Evolutionary conservation across 768 basidiomycete species (phyloP).

Genomic region (Calvatia gigantea): DNA sequence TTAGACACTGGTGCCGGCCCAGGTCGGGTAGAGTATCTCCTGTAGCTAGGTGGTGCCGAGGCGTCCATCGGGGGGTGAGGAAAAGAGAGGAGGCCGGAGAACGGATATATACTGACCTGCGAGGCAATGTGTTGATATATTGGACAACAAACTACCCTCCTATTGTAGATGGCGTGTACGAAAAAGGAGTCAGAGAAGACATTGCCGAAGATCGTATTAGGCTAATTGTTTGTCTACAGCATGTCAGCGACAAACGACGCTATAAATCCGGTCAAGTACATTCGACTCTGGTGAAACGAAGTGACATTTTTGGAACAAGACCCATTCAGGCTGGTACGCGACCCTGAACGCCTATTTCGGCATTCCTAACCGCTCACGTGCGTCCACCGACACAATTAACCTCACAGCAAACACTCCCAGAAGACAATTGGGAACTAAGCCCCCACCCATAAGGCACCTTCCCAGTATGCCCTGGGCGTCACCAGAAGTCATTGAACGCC

Average conservation of each 20-base stretch:
- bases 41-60: conserved; percentile 46
- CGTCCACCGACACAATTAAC: background rate
- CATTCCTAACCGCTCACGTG: conserved; percentile 1
- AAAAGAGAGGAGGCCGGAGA: conserved; percentile 10
- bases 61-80: conserved; percentile 37
- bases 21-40: conserved; percentile 46
- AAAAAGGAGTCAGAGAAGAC: conserved; percentile 10
- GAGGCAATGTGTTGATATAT: conserved; percentile 9
- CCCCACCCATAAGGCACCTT: background rate
- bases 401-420: background rate
- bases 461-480: background rate
- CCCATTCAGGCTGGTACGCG: background rate
- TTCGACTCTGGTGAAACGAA: conserved; percentile 2
- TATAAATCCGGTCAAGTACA: conserved; percentile 12
- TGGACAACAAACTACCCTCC: conserved; percentile 27
- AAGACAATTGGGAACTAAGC: background rate
- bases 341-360: conserved; percentile 1
- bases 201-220: background rate
- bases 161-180: conserved; percentile 23
- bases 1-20: conserved; percentile 47
- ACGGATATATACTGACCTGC: conserved; percentile 11
- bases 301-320: conserved; percentile 8
- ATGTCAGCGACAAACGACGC: conserved; percentile 12
- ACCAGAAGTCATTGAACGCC: background rate
- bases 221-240: conserved; percentile 19